These are phyloP conservation scores for thale cress (Arabidopsis thaliana) DNA, from an alignment of 345 rosid species.

Conservation along the genomic window TAIR10.1 NC_003075.7:17214501-17215000, in stretches of 20 bases:
- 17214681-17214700: conserved; percentile 33
- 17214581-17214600: too few relatives aligned
- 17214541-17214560: conserved; percentile 14
- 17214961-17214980: conserved; percentile 2
- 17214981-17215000: neutral
- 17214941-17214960: neutral
- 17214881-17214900: neutral
- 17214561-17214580: too few relatives aligned
- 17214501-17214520: conserved; percentile 11
- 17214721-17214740: too few relatives aligned
- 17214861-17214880: neutral
- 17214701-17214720: conserved; percentile 30
- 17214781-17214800: neutral
- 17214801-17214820: neutral
- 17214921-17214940: neutral
- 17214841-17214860: neutral
- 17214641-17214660: neutral
- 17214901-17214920: neutral
- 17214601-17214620: too few relatives aligned
- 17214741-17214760: too few relatives aligned
- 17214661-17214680: neutral
- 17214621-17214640: conserved; percentile 6
- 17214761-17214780: neutral
- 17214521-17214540: neutral
- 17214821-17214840: conserved; percentile 6